Evolutionary conservation across 208 protist genomes (phyloP), one percentile per base, ranked within the genome.

Genomic region (Herpetomonas tarakana): DNA sequence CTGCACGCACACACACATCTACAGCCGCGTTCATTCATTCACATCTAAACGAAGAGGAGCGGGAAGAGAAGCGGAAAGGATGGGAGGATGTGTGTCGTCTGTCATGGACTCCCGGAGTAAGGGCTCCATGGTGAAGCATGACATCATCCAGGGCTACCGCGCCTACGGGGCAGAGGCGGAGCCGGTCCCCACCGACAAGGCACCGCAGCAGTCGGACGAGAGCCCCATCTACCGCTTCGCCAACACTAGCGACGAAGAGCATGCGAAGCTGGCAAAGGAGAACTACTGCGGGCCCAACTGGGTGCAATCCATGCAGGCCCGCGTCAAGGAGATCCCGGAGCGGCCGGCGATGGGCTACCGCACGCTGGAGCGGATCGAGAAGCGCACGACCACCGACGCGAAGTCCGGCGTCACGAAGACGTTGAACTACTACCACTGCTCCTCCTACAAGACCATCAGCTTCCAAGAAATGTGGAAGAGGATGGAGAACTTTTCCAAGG

Each of bases 311-410:
- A 35, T 88, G 27, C 44, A 68, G 61, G n/a, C 51, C 6, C 66
- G 59, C 18, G 75, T 45, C 57, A 46, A 12, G 51, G 41, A 46
- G 49, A 64, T 47, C 35, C 21, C 55, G 29, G 53, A 60, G 2
- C n/a, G 54, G 1, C 73, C 63, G 25, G 83, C 81, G 28, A 44
- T 94, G 22, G 84, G 61, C 4, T 91, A 89, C 57, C 83, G 83
- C 44, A 57, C 67, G 6, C 50, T 83, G 19, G 68, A 81, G 24
- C 65, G 59, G 16, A 52, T 87, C 1, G 81, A 86, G 62, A 78
- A 81, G 57, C 66, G 69, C 35, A 58, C 61, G 27, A 54, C 71
- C 22, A 71, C 50, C 18, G 75, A 59, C 38, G 18, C 52, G 25
- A 26, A 52, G 21, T 66, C 45, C 19, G 78, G 83, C 3, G 58